Evolutionary conservation across 768 basidiomycete genomes (phyloP), one percentile per base, ranked within the genome.

Genomic region (Mycena vitilis): DNA sequence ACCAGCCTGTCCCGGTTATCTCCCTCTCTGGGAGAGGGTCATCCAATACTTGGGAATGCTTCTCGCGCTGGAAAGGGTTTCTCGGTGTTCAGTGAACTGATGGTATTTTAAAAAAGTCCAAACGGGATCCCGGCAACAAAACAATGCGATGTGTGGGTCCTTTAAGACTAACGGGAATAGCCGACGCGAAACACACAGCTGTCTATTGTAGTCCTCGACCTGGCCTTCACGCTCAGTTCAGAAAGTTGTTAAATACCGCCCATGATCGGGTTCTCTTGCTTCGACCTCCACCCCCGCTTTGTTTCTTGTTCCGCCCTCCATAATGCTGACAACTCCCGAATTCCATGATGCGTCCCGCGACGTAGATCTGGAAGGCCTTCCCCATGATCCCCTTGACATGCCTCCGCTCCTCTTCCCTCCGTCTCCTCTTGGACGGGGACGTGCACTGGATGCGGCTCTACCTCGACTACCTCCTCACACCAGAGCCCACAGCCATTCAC

Each of bases 111-210:
- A 23, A 23, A 23, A 40, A 40, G 15, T 5, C 7, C 40, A 3
- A 54, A 54, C 53, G 56, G 45, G 13, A 6, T 3, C 40, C 22
- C 44, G 63, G 55, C 10, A 10, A 58, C 47, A 16, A 36, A 7
- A 30, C 5, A 20, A 49, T 34, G 11, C 15, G 45, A 40, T 54
- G 30, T 51, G 66, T 68, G 66, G 66, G 66, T 68, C 60, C 66
- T 8, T 25, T 8, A 18, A n/a, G 5, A 16, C 3, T 44, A 18
- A 44, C 30, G 30, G 48, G 7, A 58, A 5, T 30, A 20, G n/a
- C 57, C 49, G 49, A 37, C 5, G 13, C 20, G 38, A 58, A 60
- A 60, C 64, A 65, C 49, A 34, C n/a, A n/a, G n/a, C n/a, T n/a
- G 57, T 55, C 47, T 38, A 36, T 37, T 47, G 8, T n/a, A 37